These are phyloP conservation scores for Nyctanthes arbortristis DNA, from an alignment of 257 asterid genomes.

Conservation along the genomic window DNA sequence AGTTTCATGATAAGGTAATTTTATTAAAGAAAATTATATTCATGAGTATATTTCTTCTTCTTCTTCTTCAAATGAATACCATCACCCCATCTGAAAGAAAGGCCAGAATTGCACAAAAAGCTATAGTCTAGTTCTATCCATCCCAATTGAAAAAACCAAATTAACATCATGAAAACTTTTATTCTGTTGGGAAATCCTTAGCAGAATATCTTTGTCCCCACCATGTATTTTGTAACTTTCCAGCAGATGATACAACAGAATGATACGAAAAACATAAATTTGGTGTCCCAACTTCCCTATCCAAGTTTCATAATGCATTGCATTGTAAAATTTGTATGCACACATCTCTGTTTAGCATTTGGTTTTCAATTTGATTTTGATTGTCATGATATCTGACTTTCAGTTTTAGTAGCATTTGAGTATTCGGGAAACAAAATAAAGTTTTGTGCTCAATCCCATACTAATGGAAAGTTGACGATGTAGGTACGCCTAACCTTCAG, in stretches of 20 bases:
- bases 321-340: not conserved
- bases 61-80: not conserved
- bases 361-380: no score
- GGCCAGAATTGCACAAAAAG: not conserved
- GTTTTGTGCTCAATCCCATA: slow-evolving; percentile 1
- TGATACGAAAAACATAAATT: not conserved
- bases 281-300: slow-evolving; percentile 13
- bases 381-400: not conserved
- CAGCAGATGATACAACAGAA: slow-evolving; percentile 8
- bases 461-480: slow-evolving; percentile 4
- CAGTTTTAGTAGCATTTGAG: not conserved
- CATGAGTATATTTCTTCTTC: not conserved
- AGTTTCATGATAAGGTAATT: no score
- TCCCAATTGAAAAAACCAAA: slow-evolving; percentile 10
- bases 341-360: no score
- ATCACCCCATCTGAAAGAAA: slow-evolving; percentile 5
- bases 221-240: slow-evolving; percentile 23
- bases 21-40: not conserved
- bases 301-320: not conserved
- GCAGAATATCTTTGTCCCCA: not conserved
- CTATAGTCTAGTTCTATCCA: not conserved
- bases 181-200: not conserved
- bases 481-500: no score
- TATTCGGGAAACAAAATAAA: not conserved
- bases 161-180: not conserved